These are phyloP conservation scores for Brassica incana DNA, from an alignment of 345 rosid genomes.

Conservation along the genomic window DNA sequence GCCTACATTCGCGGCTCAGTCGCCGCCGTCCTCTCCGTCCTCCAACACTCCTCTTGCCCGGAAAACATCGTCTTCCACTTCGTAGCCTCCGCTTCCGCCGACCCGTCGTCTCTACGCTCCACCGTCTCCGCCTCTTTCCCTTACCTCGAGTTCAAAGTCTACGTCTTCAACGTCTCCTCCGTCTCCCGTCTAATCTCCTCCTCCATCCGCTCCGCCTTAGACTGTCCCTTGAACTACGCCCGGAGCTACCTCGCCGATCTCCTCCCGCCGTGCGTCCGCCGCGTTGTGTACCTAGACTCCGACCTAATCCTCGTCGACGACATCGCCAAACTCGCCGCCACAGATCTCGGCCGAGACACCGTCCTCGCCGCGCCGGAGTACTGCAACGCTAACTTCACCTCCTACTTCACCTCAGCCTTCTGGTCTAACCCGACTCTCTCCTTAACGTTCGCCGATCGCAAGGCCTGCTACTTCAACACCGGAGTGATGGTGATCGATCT, in stretches of 20 bases:
- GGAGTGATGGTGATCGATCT: slow-evolving; percentile 96
- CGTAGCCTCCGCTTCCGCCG: slow-evolving; percentile 65
- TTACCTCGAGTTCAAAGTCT: slow-evolving; percentile 65
- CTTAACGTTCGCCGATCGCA: slow-evolving; percentile 54
- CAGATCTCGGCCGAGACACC: slow-evolving; percentile 53
- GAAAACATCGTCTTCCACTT: slow-evolving; percentile 83
- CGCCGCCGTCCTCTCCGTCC: slow-evolving; percentile 86
- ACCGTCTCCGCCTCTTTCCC: slow-evolving; percentile 82
- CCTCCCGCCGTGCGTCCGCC: slow-evolving; percentile 71
- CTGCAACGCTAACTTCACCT: slow-evolving; percentile 90
- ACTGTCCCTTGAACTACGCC: slow-evolving; percentile 88
- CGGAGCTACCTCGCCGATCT: slow-evolving; percentile 78
- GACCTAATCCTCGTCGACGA: slow-evolving; percentile 89
- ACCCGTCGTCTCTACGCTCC: slow-evolving; percentile 52
- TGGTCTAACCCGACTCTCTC: slow-evolving; percentile 78
- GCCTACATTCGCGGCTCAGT: slow-evolving; percentile 91
- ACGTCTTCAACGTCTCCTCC: slow-evolving; percentile 61
- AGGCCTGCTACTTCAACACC: slow-evolving; percentile 75
- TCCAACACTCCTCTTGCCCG: slow-evolving; percentile 89
- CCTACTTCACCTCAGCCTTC: slow-evolving; percentile 68
- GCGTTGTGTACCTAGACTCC: slow-evolving; percentile 87
- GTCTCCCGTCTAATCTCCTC: slow-evolving; percentile 77
- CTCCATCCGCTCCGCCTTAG: slow-evolving; percentile 88
- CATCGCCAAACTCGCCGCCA: slow-evolving; percentile 68
- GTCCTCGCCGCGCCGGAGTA: slow-evolving; percentile 92